A percentile compares a stretch with the other conserved stretches of the same genome.
These are phyloP conservation scores for Fraxinus pennsylvanica DNA, from an alignment of 257 asterid species.

Conservation along the genomic window DNA sequence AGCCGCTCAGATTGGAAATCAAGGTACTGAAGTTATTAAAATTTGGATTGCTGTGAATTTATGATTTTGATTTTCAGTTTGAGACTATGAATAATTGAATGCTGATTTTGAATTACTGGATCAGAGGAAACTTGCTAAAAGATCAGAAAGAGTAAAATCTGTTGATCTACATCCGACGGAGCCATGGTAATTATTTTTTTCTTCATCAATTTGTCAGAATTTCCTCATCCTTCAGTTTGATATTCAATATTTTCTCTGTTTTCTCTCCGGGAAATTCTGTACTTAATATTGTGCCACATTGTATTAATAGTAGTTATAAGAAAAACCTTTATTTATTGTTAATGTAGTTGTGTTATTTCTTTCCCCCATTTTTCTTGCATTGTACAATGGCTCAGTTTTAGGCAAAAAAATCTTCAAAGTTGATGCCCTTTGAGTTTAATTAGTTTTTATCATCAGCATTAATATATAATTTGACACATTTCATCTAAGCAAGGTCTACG, in stretches of 20 bases:
- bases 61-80: neutral
- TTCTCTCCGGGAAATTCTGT: neutral
- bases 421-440: conserved; percentile 4
- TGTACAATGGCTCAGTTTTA: neutral
- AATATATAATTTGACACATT: conserved; percentile 5
- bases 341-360: neutral
- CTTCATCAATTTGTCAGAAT: neutral
- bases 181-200: conserved; percentile 54
- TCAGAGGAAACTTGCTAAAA: conserved; percentile 66
- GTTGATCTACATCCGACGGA: conserved; percentile 73
- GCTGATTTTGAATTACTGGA: conserved; percentile 30
- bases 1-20: conserved; percentile 63
- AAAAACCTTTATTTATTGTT: neutral
- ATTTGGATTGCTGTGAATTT: conserved; percentile 10
- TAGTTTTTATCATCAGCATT: conserved; percentile 6
- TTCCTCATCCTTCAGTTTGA: neutral
- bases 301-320: neutral
- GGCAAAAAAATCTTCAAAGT: neutral
- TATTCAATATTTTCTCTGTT: neutral
- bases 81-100: conserved; percentile 26
- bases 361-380: neutral
- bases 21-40: conserved; percentile 38
- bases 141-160: conserved; percentile 71
- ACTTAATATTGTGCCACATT: neutral
- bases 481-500: neutral